Evolutionary conservation across 345 rosid genomes (phyloP), one percentile per base, ranked within the genome.

Genomic region (Populus tremula): DNA sequence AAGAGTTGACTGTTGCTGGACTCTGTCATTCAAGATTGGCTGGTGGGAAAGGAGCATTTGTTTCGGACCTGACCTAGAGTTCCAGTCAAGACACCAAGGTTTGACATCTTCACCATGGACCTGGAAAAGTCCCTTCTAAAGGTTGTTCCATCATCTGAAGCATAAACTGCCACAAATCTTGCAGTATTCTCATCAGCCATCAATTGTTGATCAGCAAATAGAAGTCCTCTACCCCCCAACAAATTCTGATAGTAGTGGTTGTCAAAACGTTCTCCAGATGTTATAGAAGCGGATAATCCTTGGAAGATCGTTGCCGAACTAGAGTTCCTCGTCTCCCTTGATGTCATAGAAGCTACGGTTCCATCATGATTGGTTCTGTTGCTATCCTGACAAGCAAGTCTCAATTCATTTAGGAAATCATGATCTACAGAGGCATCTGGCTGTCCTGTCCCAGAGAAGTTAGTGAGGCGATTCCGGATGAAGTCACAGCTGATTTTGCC

Each of bases 31-130:
- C 50, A 71, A 21, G 70, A 74, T 23, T 12, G 17, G 21, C 23
- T 68, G 35, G 13, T 39, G 49, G 77, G 33, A 39, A 47, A 45
- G 27, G 83, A 73, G 76, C 86, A 77, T 27, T 69, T 63, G 49
- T 17, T 71, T 77, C 83, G 79, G 53, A 83, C 76, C 62, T 79
- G 74, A 23, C 91, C 89, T 69, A 74, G 82, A 45, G 73, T 70
- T 76, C 86, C 85, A 1, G 83, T 76, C 71, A 89, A 73, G 54
- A 78, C 82, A 31, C 70, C 79, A 11, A 78, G 87, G 78, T 63
- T 80, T 7, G 91, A 87, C 86, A 86, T 77, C 84, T 84, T 89
- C 73, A 85, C 65, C 91, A 89, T 89, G 21, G 69, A 85, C 71
- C 85, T 81, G 39, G 88, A 86, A 41, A 87, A 87, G 63, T 89